These are phyloP conservation scores for Gynochthodes officinalis DNA, from an alignment of 257 asterid species.

Conservation along the genomic window DNA sequence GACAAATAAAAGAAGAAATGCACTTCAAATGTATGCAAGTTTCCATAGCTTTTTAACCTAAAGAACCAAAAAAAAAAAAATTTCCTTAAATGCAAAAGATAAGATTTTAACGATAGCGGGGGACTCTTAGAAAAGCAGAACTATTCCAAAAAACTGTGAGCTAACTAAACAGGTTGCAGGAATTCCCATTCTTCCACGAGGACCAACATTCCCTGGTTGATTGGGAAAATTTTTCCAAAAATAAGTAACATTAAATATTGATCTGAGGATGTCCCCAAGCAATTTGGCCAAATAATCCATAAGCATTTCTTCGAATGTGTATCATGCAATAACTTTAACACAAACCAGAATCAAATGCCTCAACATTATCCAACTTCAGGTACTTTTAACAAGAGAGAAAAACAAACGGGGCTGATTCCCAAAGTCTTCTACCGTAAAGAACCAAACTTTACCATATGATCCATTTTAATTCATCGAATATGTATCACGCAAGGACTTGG, in stretches of 20 bases:
- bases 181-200: not conserved
- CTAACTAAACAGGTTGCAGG: not conserved
- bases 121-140: too few relatives aligned
- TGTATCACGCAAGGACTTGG: slow-evolving; percentile 11
- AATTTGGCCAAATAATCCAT: not conserved
- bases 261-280: not conserved
- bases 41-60: not conserved
- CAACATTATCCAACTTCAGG: not conserved
- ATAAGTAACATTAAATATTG: not conserved
- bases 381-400: not conserved
- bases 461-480: slow-evolving; percentile 36
- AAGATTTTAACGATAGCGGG: too few relatives aligned
- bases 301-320: slow-evolving; percentile 37
- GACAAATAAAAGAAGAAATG: not conserved
- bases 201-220: not conserved
- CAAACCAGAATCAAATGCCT: not conserved
- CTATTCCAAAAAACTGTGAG: not conserved
- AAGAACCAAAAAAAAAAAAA: not conserved
- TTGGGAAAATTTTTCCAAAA: not conserved
- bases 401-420: not conserved
- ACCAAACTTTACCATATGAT: too few relatives aligned
- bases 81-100: too few relatives aligned
- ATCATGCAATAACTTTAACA: slow-evolving; percentile 10
- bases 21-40: not conserved
- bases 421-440: not conserved